Conservation (phyloP, 1,284 basidiomycete genomes). For the Cryptococcus sp. region DNA sequence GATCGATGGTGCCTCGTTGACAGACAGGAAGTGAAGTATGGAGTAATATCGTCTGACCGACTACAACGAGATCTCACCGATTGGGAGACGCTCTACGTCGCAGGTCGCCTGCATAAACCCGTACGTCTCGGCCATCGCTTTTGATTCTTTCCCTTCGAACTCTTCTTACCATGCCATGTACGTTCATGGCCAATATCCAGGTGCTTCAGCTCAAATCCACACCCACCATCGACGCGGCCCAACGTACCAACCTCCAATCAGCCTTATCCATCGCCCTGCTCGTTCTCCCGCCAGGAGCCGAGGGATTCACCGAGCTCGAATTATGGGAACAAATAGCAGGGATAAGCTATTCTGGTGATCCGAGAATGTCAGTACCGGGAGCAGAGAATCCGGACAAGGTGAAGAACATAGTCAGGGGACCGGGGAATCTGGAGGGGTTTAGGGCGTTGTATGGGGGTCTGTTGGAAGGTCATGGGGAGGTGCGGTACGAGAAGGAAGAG, state of each 20-base stretch:
- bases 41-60: conserved; percentile 86
- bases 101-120: conserved; percentile 96
- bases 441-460: conserved; percentile 77
- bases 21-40: conserved; percentile 85
- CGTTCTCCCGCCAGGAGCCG: conserved; percentile 24
- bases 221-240: conserved; percentile 79
- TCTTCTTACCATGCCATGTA: no score
- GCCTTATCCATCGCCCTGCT: conserved; percentile 71
- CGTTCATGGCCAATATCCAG: conserved; percentile 11
- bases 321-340: conserved; percentile 82
- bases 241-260: conserved; percentile 86
- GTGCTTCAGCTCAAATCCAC: conserved; percentile 82
- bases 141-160: not conserved
- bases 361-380: conserved; percentile 80
- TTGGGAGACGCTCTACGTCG: conserved; percentile 90
- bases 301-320: conserved; percentile 63
- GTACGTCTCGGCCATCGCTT: conserved; percentile 18
- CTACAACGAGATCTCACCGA: conserved; percentile 83
- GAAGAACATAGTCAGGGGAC: conserved; percentile 80
- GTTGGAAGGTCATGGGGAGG: conserved; percentile 57
- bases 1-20: not conserved
- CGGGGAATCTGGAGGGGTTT: conserved; percentile 66
- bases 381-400: conserved; percentile 94
- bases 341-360: conserved; percentile 78
- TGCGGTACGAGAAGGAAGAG: conserved; percentile 2